Conservation (phyloP, 225 moss, liverwort and hornwort species). For the Climacium dendroides region DNA sequence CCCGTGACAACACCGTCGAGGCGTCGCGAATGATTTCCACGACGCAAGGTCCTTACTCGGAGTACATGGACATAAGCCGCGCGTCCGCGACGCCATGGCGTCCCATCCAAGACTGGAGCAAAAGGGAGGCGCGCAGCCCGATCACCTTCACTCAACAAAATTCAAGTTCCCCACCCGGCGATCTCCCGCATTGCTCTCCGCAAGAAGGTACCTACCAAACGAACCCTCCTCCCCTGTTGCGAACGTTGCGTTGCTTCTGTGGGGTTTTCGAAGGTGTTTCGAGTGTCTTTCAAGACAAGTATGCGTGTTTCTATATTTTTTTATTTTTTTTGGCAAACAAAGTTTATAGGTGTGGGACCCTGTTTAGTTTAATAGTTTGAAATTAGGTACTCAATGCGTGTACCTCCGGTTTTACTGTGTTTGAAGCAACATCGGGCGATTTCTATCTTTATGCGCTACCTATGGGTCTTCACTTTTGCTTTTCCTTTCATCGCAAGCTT, state of each 20-base stretch:
- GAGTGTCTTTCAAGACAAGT: background rate
- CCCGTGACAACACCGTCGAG: background rate
- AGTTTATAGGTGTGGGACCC: background rate
- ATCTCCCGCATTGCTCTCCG: background rate
- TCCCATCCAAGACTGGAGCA: conserved; percentile 1
- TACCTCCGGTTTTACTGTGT: background rate
- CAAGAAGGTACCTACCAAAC: background rate
- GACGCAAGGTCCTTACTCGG: background rate
- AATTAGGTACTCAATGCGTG: background rate
- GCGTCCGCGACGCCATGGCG: conserved; percentile 29
- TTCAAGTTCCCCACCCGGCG: background rate
- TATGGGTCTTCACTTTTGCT: background rate
- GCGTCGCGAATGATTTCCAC: background rate
- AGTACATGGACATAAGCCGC: conserved; percentile 19
- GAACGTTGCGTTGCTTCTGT: background rate
- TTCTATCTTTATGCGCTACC: background rate
- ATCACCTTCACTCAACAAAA: background rate
- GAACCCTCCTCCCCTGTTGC: background rate
- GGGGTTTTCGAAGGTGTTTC: background rate
- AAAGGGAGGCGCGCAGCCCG: background rate
- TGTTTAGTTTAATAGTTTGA: background rate
- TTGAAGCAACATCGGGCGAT: conserved; percentile 1
- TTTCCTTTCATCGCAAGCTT: background rate
- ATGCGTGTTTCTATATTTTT: background rate
- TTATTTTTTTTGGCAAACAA: background rate